These are phyloP conservation scores for Tetrapisispora namnaoensis DNA, from an alignment of 805 yeast genomes.

Conservation along the genomic window DNA sequence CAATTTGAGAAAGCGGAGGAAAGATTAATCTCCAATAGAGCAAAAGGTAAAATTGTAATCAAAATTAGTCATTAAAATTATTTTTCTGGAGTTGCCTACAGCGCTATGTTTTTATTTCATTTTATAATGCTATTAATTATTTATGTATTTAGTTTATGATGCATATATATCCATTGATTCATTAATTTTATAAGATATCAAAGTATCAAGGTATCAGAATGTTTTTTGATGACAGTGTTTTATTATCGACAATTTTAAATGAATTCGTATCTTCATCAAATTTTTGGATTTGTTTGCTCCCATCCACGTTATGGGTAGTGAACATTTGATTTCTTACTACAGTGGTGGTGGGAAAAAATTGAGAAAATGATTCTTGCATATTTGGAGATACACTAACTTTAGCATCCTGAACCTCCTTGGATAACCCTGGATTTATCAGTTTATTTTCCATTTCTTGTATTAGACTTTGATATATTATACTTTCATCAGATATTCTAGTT, in stretches of 20 bases:
- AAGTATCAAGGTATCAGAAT: not conserved
- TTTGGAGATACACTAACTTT: constrained; percentile 42
- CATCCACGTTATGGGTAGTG: constrained; percentile 38
- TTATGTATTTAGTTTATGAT: not conserved
- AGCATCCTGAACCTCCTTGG: constrained; percentile 47
- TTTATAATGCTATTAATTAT: constrained; percentile 1
- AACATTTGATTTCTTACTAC: constrained; percentile 33
- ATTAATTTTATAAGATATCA: not conserved
- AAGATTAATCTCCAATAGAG: constrained; percentile 36
- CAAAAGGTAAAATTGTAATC: constrained; percentile 54
- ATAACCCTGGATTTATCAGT: constrained; percentile 48
- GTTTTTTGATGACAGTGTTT: not conserved
- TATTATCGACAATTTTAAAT: constrained; percentile 14
- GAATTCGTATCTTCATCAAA: constrained; percentile 25
- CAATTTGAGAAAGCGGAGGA: constrained; percentile 44
- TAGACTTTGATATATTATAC: constrained; percentile 48
- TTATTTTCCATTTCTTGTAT: constrained; percentile 55
- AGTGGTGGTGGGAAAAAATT: constrained; percentile 26
- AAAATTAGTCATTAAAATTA: constrained; percentile 2
- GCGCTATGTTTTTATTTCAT: no score
- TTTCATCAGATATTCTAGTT: constrained; percentile 45
- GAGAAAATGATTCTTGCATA: constrained; percentile 10
- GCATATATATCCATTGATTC: not conserved
- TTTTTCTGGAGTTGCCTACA: no score
- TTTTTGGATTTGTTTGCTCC: constrained; percentile 25